phyloP scores from a whole-genome alignment of 352 stramenopile species.

The Phytophthora sp. region DNA sequence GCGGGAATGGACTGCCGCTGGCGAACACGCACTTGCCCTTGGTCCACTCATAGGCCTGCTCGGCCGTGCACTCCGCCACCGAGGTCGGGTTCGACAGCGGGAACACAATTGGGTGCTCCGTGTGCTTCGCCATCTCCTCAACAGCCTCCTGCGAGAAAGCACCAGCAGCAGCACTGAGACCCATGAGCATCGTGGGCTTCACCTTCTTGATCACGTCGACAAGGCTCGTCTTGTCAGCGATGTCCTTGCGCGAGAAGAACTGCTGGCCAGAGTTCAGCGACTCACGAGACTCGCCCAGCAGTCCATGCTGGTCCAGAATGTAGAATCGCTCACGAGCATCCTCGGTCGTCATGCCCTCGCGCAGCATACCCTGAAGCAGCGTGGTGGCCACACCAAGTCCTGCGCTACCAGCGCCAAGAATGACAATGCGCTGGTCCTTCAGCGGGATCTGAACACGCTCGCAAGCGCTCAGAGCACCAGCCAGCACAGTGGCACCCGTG shows the following conservation, averaged over 20 bases:
- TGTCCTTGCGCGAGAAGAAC: conserved; percentile 75
- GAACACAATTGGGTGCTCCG: conserved; percentile 95
- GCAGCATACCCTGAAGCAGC: conserved; percentile 92
- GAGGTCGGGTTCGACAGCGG: conserved; percentile 97
- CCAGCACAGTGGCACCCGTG: conserved; percentile 95
- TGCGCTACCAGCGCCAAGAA: conserved; percentile 94
- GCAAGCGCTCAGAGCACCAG: conserved; percentile 85
- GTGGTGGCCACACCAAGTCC: conserved; percentile 94
- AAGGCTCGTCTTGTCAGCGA: conserved; percentile 77
- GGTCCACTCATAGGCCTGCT: conserved; percentile 97
- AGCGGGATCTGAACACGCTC: conserved; percentile 78
- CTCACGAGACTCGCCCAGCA: conserved; percentile 56
- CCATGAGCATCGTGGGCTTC: conserved; percentile 96
- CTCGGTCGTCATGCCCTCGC: conserved; percentile 70
- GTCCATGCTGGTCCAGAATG: conserved; percentile 79
- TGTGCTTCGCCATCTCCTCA: conserved; percentile 89
- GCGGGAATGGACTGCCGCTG: conserved; percentile 95
- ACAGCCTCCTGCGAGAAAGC: conserved; percentile 89
- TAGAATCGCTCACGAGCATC: conserved; percentile 80
- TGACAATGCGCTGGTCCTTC: conserved; percentile 95
- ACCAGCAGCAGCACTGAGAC: conserved; percentile 86
- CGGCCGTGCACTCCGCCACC: conserved; percentile 95
- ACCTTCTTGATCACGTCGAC: conserved; percentile 84
- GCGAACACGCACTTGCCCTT: conserved; percentile 96
- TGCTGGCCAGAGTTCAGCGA: conserved; percentile 78